Conservation (phyloP, 345 rosid species). For the Ceriops tagal region DNA sequence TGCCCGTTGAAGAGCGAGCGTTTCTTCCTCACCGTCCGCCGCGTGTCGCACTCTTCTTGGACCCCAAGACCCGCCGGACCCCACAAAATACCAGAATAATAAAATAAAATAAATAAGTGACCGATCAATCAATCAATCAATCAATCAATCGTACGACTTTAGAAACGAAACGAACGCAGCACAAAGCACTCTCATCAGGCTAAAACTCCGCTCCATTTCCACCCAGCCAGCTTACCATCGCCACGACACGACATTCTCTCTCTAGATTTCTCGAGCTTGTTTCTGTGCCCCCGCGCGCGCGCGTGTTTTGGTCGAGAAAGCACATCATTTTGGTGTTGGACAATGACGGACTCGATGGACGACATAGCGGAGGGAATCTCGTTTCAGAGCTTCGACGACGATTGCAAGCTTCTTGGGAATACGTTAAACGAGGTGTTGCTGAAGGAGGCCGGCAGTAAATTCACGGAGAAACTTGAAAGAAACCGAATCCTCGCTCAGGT, state of each 20-base stretch:
- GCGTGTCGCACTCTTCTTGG: neutral
- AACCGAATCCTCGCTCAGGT: constrained; percentile 83
- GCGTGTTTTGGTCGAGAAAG: neutral
- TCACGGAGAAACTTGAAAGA: constrained; percentile 76
- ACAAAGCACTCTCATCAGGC: neutral
- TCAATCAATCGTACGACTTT: too few species aligned
- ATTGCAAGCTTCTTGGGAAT: constrained; percentile 83
- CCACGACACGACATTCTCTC: too few species aligned
- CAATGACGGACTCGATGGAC: constrained; percentile 94
- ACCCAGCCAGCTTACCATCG: too few species aligned
- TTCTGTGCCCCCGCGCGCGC: neutral
- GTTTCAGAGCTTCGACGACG: constrained; percentile 90
- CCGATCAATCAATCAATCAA: too few species aligned
- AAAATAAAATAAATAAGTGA: neutral
- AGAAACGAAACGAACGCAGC: neutral
- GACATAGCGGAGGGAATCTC: constrained; percentile 93
- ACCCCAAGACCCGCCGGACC: too few species aligned
- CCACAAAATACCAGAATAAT: too few species aligned
- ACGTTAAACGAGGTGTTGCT: constrained; percentile 82
- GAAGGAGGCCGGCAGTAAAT: constrained; percentile 56
- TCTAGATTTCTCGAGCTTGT: neutral
- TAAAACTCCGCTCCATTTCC: neutral
- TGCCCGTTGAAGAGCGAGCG: neutral
- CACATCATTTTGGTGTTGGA: neutral
- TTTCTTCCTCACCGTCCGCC: neutral